A percentile compares a stretch with the other conserved stretches of the same genome.
phyloP scores from a whole-genome alignment of 306 rosid genomes.

The Amphicarpaea edgeworthii region DNA sequence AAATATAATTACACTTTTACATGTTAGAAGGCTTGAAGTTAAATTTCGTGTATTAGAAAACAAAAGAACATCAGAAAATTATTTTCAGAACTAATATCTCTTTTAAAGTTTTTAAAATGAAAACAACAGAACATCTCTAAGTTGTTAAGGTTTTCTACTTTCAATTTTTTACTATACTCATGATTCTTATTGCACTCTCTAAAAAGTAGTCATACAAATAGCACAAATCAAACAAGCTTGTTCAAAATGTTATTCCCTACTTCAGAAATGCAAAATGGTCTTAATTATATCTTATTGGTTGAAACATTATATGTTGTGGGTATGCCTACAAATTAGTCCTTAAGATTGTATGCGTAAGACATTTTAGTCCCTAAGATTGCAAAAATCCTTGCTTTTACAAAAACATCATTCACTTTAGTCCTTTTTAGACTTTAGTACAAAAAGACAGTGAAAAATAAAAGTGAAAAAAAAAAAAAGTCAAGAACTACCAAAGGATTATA shows the following conservation, averaged over 20 bases:
- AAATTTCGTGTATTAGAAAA: not conserved
- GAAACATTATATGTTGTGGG: not conserved
- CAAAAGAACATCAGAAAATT: not conserved
- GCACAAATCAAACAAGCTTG: not conserved
- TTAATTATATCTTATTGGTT: slow-evolving; percentile 13
- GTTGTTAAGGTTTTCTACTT: not conserved
- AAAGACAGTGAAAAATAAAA: too few relatives aligned
- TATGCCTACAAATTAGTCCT: not conserved
- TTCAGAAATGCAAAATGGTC: slow-evolving; percentile 1
- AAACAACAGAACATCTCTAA: not conserved
- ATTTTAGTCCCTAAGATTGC: not conserved
- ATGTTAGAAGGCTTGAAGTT: slow-evolving; percentile 4
- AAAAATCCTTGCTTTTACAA: not conserved
- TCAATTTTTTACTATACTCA: not conserved
- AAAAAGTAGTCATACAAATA: not conserved
- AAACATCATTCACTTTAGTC: not conserved
- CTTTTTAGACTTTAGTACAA: too few relatives aligned
- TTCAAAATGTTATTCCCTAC: not conserved
- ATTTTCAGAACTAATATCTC: not conserved
- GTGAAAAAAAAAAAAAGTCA: too few relatives aligned
- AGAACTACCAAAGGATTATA: too few relatives aligned
- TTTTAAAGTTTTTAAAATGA: not conserved
- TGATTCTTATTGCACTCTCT: not conserved
- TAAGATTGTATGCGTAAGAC: not conserved
- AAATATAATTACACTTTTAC: not conserved